Evolutionary conservation across 2,329 filamentous ascomycete species (phyloP).

Genomic region (Elsinoe necatrix): DNA sequence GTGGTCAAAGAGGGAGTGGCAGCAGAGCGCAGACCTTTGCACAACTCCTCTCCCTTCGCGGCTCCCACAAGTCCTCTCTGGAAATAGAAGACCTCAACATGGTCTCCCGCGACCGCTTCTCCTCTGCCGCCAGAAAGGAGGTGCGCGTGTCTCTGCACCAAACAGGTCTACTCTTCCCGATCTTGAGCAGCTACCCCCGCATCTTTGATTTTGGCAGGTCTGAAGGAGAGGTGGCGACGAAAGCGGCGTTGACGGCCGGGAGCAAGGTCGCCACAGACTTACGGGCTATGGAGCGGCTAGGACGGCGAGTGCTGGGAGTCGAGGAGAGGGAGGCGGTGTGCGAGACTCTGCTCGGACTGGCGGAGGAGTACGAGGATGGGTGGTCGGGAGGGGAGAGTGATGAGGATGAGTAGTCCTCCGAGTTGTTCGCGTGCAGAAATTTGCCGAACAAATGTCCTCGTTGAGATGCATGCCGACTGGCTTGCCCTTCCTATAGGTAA

Average conservation of each 20-base stretch:
- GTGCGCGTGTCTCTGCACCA: slow-evolving; percentile 30
- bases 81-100: slow-evolving; percentile 27
- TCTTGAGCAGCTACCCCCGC: slow-evolving; percentile 74
- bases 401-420: slow-evolving; percentile 3
- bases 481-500: no score
- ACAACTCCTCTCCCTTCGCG: slow-evolving; percentile 32
- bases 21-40: slow-evolving; percentile 34
- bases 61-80: slow-evolving; percentile 30
- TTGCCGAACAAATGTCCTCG: no score
- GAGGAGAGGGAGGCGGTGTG: slow-evolving; percentile 79
- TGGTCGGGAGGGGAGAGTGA: slow-evolving; percentile 75
- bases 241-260: slow-evolving; percentile 32
- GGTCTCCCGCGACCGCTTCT: slow-evolving; percentile 28
- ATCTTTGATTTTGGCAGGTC: slow-evolving; percentile 50
- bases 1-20: slow-evolving; percentile 4
- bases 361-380: slow-evolving; percentile 80
- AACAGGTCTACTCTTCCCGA: slow-evolving; percentile 56
- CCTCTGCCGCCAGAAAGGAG: slow-evolving; percentile 20
- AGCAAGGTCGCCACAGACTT: not conserved
- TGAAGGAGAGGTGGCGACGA: slow-evolving; percentile 26
- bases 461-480: no score
- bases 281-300: slow-evolving; percentile 24
- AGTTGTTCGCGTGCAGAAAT: no score
- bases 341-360: slow-evolving; percentile 72
- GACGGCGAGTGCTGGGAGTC: slow-evolving; percentile 54